Percentiles rank a stretch among this genome's conserved stretches.
These are phyloP conservation scores for Histomonas meleagridis DNA, from an alignment of 208 protist genomes.

Conservation along the genomic window DNA sequence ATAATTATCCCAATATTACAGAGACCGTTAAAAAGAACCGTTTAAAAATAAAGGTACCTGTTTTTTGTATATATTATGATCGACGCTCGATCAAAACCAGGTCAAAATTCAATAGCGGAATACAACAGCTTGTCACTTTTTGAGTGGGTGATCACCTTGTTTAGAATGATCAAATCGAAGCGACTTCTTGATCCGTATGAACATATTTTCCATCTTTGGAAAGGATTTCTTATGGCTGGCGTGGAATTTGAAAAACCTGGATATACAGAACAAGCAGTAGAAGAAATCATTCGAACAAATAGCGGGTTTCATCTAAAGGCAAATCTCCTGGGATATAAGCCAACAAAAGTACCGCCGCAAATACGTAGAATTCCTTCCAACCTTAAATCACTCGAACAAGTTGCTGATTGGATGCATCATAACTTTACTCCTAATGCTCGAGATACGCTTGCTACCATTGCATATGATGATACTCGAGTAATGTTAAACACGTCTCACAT, in stretches of 20 bases:
- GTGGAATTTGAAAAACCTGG: neutral
- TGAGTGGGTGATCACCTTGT: too few species aligned
- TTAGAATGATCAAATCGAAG: neutral
- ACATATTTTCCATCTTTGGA: neutral
- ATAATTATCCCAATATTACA: too few species aligned
- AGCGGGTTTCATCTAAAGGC: neutral
- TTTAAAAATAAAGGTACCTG: too few species aligned
- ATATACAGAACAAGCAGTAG: neutral
- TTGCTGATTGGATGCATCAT: neutral
- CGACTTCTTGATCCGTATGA: neutral
- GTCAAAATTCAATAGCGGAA: too few species aligned
- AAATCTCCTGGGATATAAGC: too few species aligned
- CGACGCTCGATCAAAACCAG: too few species aligned
- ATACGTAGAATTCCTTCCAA: neutral
- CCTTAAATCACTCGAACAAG: neutral
- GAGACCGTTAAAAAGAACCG: too few species aligned
- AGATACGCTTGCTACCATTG: neutral
- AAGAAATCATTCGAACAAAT: neutral
- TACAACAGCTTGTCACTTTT: too few species aligned
- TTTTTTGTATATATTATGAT: too few species aligned
- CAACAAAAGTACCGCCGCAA: too few species aligned
- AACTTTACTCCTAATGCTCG: neutral
- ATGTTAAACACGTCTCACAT: neutral
- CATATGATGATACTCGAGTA: neutral
- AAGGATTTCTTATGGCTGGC: neutral